Base-by-base conservation (phyloP, 2,329 filamentous ascomycete genomes). In the Aquanectria penicillioides region DNA sequence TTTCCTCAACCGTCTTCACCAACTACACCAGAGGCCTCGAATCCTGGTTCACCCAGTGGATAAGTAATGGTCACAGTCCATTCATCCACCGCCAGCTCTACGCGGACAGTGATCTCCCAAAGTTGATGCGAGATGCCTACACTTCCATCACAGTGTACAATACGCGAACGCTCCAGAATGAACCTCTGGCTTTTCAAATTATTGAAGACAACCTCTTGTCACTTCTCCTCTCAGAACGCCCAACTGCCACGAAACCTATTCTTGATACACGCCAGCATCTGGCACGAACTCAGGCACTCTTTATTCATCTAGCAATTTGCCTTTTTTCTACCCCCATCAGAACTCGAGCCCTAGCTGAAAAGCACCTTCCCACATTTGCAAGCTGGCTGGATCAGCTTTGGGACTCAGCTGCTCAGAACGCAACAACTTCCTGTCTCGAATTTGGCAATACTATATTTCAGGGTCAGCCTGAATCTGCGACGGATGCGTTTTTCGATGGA, bases 81-180 rank as follows among this genome's bases (percentile, higher is more conserved):
- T 60, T 60, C 31, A 60, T 60, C 10, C 57, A 60, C 13, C 38
- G 33, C 6, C 52, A 60, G 29, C 40, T 60, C 8, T 60, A 60
- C 40, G 52, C 52, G 3, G 57, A 60, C 20, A 57, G 25, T 11
- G 57, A 46, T 3, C 40, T 60, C 4, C 57, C 57, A 5, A 11
- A 13, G 20, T 29, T 29, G 13, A 50, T 60, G 20, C 38, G 41
- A 17, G 57, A 47, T n/a, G 57, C 52, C 5, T 60, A 46, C 22
- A 28, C 38, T 18, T 33, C 52, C 2, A 50, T 60, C 22, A 25
- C 57, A 5, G 28, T 41, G 12, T 40, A 56, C n/a, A 26, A 22
- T 13, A 37, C 40, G 10, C 34, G 31, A 17, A 38, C 40, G 12
- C 8, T 11, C 6, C 6, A 33, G 3, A 54, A 54, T 18, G 50